Evolutionary conservation across 1,284 basidiomycete genomes (phyloP).

Genomic region (Phellopilus nigrolimitatus): DNA sequence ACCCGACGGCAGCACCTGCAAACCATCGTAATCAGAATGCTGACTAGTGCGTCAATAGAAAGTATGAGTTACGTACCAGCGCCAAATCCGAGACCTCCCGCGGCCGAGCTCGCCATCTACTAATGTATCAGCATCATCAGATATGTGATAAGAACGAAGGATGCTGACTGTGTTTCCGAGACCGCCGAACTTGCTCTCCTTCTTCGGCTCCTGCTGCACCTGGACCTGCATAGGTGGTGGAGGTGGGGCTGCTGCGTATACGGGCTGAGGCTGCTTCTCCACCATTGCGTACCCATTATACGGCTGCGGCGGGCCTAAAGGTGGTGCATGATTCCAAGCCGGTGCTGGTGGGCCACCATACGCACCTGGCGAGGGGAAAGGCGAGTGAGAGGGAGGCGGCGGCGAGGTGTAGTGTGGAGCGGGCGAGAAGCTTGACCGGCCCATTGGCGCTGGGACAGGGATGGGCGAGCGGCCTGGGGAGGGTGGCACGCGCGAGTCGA

Average conservation of each 20-base stretch:
- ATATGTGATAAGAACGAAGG: neutral
- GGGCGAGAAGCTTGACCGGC: neutral
- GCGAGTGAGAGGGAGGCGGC: constrained; percentile 20
- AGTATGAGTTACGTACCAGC: constrained; percentile 39
- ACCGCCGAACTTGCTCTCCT: constrained; percentile 56
- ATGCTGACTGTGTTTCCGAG: constrained; percentile 51
- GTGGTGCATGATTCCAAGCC: constrained; percentile 24
- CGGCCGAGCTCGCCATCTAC: constrained; percentile 56
- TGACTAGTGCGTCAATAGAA: neutral
- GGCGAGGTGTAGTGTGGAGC: constrained; percentile 20
- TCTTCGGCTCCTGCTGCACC: constrained; percentile 42
- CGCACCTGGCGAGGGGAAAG: constrained; percentile 16
- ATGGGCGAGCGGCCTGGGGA: constrained; percentile 6
- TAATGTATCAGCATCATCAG: constrained; percentile 8
- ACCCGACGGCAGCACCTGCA: constrained; percentile 41
- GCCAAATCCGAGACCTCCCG: constrained; percentile 56
- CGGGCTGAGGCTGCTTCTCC: constrained; percentile 26
- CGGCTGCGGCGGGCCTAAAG: constrained; percentile 21
- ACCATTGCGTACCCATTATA: constrained; percentile 7
- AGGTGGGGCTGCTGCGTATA: constrained; percentile 26
- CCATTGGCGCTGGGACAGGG: neutral
- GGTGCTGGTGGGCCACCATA: constrained; percentile 23
- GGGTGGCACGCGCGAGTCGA: constrained; percentile 20
- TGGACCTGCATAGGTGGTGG: constrained; percentile 29
- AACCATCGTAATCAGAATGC: neutral